These are phyloP conservation scores for Backusella sp. DNA, from an alignment of 192 early-diverging fungal species.

Conservation along the genomic window DNA sequence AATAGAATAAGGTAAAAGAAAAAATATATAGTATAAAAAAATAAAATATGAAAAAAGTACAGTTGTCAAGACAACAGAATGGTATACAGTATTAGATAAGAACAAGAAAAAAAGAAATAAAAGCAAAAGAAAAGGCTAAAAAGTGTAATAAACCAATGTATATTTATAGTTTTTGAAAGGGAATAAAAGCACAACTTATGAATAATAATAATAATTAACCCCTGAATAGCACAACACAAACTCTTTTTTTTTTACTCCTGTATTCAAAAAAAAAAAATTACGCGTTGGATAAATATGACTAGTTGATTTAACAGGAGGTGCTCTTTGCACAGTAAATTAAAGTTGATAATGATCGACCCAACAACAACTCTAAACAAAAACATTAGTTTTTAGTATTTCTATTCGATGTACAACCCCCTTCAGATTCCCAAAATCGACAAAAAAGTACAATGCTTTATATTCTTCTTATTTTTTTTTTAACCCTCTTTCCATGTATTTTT, in stretches of 20 bases:
- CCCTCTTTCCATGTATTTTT: neutral
- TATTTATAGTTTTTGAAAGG: conserved; percentile 1
- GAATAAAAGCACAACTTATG: neutral
- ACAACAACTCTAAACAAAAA: neutral
- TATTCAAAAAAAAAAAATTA: conserved; percentile 5
- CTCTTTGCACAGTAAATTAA: conserved; percentile 7
- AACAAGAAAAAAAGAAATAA: neutral
- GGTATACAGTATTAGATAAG: conserved; percentile 1
- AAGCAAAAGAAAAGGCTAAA: neutral
- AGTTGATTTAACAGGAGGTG: conserved; percentile 2
- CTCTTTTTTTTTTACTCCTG: conserved; percentile 11
- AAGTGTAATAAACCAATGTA: neutral
- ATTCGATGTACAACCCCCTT: neutral
- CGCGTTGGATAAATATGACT: conserved; percentile 6
- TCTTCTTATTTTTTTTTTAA: neutral
- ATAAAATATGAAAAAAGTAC: neutral
- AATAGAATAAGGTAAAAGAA: neutral
- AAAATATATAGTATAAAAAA: neutral
- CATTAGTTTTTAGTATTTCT: neutral
- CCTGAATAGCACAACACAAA: conserved; percentile 9
- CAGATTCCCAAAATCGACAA: neutral
- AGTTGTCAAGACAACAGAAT: conserved; percentile 19
- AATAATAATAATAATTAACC: conserved; percentile 5
- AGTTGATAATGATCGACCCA: conserved; percentile 11
- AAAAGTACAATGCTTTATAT: neutral